These are phyloP conservation scores for Mycena citricolor DNA, from an alignment of 1,284 basidiomycete genomes.

Conservation along the genomic window DNA sequence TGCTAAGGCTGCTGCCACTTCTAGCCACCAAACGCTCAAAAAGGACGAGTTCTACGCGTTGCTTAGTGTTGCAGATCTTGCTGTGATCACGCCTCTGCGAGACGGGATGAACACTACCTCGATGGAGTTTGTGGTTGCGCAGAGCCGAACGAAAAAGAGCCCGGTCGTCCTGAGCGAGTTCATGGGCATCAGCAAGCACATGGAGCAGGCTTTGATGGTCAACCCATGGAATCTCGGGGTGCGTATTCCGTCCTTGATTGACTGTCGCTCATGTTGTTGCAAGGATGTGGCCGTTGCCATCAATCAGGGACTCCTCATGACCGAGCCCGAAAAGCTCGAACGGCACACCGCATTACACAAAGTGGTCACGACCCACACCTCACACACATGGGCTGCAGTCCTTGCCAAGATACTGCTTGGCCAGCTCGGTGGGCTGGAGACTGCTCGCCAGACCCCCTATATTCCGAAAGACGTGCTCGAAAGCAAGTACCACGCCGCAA, in stretches of 20 bases:
- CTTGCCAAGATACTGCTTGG: constrained; percentile 87
- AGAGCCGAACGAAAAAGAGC: constrained; percentile 79
- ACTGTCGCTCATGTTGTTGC: neutral
- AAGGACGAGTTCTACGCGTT: constrained; percentile 98
- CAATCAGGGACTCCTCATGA: constrained; percentile 85
- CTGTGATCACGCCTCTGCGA: constrained; percentile 92
- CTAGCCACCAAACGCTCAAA: constrained; percentile 93
- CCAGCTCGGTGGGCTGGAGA: constrained; percentile 79
- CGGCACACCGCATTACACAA: constrained; percentile 83
- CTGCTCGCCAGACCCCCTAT: constrained; percentile 85
- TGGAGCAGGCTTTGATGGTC: constrained; percentile 80
- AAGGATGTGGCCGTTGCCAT: constrained; percentile 95
- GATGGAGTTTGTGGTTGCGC: constrained; percentile 98
- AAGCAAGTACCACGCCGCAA: constrained; percentile 66
- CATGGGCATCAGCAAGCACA: constrained; percentile 92
- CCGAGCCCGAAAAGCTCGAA: constrained; percentile 69
- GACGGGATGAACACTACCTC: constrained; percentile 99
- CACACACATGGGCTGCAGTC: constrained; percentile 92
- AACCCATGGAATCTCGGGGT: constrained; percentile 91
- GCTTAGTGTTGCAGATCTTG: constrained; percentile 92
- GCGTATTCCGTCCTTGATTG: constrained; percentile 26
- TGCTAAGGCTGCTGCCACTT: constrained; percentile 1
- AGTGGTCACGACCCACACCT: constrained; percentile 91
- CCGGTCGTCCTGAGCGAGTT: constrained; percentile 95
- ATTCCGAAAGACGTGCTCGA: constrained; percentile 70